These are phyloP conservation scores for Xylariales sp. DNA, from an alignment of 2,329 filamentous ascomycete species.

Conservation along the genomic window DNA sequence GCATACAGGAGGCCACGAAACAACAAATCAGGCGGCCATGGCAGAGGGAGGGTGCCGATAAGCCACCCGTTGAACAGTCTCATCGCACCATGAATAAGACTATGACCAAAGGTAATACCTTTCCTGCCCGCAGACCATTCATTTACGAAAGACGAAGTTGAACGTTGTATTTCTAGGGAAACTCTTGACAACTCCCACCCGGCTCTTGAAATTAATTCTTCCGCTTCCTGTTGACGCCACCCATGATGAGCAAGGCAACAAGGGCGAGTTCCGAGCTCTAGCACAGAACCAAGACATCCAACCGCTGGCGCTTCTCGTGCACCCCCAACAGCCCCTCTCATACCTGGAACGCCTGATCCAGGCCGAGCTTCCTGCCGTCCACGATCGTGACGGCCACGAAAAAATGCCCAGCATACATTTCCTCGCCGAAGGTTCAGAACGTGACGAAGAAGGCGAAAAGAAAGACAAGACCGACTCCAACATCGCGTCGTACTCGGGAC, in stretches of 20 bases:
- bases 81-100: conserved; percentile 56
- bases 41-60: conserved; percentile 70
- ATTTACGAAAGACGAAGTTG: neutral
- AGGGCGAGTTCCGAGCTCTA: conserved; percentile 48
- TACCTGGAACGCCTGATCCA: conserved; percentile 92
- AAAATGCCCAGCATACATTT: conserved; percentile 82
- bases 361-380: conserved; percentile 80
- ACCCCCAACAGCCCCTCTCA: conserved; percentile 90
- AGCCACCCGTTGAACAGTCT: conserved; percentile 64
- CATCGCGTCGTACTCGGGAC: conserved; percentile 77
- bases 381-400: conserved; percentile 71
- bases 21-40: conserved; percentile 70
- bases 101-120: conserved; percentile 71
- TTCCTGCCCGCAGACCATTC: neutral
- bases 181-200: conserved; percentile 75
- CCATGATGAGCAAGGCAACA: conserved; percentile 62
- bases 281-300: conserved; percentile 77
- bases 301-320: conserved; percentile 84
- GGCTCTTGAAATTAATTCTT: conserved; percentile 77
- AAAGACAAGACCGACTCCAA: conserved; percentile 52
- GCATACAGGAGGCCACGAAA: conserved; percentile 57
- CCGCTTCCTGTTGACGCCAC: conserved; percentile 69
- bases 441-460: conserved; percentile 61
- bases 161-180: conserved; percentile 62
- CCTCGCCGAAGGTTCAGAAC: conserved; percentile 78